Base-by-base conservation (phyloP, 306 rosid genomes). In the Sicyos edulis region DNA sequence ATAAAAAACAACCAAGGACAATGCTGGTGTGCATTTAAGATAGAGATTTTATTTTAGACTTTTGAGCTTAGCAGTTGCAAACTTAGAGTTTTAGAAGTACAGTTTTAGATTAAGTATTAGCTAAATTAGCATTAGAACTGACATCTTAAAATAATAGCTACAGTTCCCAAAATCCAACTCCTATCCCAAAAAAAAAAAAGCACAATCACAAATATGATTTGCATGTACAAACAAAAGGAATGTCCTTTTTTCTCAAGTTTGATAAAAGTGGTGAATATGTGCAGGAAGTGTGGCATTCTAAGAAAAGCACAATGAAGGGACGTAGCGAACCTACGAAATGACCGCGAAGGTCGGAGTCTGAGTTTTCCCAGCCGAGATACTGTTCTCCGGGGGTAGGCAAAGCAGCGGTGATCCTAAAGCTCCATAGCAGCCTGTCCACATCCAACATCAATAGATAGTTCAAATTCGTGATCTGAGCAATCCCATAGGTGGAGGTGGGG, bases 381-480 rank as follows among this genome's bases (percentile, higher is more conserved):
- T 93, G 84, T 22, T 16, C 68, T 2, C 89, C 96, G 12, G 88
- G 88, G 7, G 96, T 88, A 11, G 87, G 54, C 75, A 92, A 73
- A 78, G 86, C 93, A 14, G 96, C 96, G 0, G 91, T 92, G 54
- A 83, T 83, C 49, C 96, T 84, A 71, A 92, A 92, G 78, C 84
- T 92, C 96, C 96, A 92, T 32, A 86, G 22, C 82, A 92, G 84
- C 0, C 81, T 82, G 71, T 92, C 96, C 11, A 79, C 91, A 72
- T 92, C 89, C 44, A 92, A 82, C 84, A 92, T 76, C 88, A 90
- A 77, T 3, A 92, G 60, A 77, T 90, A 92, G 79, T 92, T 83
- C 79, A 92, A 74, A 60, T 92, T 92, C 2, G 96, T 92, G 54
- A 80, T 81, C 82, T 87, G 96, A 10, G 93, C 96, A 34, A 17